Base-by-base conservation (phyloP, 2,329 filamentous ascomycete genomes). In the Pseudophaeomoniella oleicola region DNA sequence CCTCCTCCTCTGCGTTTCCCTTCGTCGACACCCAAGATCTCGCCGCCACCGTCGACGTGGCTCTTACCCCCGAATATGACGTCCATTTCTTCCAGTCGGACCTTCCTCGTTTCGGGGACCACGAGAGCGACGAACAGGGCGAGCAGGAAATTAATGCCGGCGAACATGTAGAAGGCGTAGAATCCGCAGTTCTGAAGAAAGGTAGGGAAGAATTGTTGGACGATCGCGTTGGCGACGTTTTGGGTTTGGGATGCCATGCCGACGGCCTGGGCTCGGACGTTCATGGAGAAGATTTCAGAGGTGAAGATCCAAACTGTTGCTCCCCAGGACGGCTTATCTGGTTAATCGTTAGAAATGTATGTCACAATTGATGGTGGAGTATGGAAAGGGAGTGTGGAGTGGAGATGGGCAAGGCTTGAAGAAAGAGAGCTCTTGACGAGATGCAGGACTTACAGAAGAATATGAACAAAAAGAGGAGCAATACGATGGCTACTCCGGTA, bases 301-400 rank as follows among this genome's bases (percentile, higher is more conserved):
- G 76, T 81, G 70, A 72, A 80, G 51, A 81, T 80, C 76, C 77
- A 81, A 13, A 74, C 71, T 3, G 75, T 79, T 2, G 75, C 75
- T 35, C 75, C 75, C 74, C 75, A 80, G 1, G 72, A 76, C 3
- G 76, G 75, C 51, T 81, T 81, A 58, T 81, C 63, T 66, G 32
- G n/a, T n/a, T n/a, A 11, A 4, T 30, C n/a, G 18, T 40, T 27
- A n/a, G 22, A n/a, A 27, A 27, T 9, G 22, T 9, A 27, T 27
- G 22, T n/a, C n/a, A n/a, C n/a, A n/a, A 43, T 60, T 50, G 56
- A 50, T 19, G 13, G 16, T 46, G 39, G 42, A 41, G 32, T 40
- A 39, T 6, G 39, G 35, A 27, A 38, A 38, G 19, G 39, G n/a
- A 32, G 40, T 39, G 13, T 46, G 32, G 13, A 6, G 13, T 5